A percentile compares a stretch with the other conserved stretches of the same genome.
Conservation (phyloP, 192 early-diverging fungal species). For the Phycomyces nitens region DNA sequence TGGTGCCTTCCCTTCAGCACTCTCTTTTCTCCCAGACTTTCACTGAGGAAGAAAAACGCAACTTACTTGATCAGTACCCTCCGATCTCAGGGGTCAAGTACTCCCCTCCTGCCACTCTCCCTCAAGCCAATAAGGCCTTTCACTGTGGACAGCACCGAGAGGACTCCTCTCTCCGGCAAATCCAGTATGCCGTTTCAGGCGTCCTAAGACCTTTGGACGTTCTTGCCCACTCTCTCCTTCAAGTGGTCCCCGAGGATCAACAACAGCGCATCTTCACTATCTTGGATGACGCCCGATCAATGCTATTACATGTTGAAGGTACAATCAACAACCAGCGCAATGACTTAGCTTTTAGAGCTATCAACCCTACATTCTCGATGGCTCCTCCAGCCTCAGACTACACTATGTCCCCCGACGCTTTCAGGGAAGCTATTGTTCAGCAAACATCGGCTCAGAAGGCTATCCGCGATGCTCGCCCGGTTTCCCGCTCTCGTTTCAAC, state of each 20-base stretch:
- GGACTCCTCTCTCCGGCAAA: neutral
- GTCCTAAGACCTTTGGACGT: neutral
- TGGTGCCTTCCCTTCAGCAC: neutral
- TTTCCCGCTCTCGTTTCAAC: too few species aligned
- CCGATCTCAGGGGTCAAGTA: neutral
- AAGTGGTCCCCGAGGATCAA: neutral
- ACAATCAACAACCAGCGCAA: neutral
- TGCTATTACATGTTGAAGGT: neutral
- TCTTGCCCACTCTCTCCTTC: neutral
- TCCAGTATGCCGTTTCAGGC: neutral
- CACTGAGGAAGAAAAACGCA: neutral
- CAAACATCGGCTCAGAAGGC: too few species aligned
- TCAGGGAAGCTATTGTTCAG: too few species aligned
- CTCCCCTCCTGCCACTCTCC: neutral
- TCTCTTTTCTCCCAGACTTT: neutral
- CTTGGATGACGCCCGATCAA: neutral
- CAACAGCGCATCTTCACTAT: neutral
- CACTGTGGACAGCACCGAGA: neutral
- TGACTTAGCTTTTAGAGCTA: neutral
- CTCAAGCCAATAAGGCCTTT: neutral
- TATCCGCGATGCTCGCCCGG: too few species aligned
- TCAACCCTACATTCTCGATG: neutral
- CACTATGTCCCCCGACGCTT: neutral
- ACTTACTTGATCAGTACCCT: conserved; percentile 2
- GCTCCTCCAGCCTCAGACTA: neutral